A percentile compares a stretch with the other conserved stretches of the same genome.
Conservation (phyloP, 1,284 basidiomycete species). For the Tylopilus orsonianus region DNA sequence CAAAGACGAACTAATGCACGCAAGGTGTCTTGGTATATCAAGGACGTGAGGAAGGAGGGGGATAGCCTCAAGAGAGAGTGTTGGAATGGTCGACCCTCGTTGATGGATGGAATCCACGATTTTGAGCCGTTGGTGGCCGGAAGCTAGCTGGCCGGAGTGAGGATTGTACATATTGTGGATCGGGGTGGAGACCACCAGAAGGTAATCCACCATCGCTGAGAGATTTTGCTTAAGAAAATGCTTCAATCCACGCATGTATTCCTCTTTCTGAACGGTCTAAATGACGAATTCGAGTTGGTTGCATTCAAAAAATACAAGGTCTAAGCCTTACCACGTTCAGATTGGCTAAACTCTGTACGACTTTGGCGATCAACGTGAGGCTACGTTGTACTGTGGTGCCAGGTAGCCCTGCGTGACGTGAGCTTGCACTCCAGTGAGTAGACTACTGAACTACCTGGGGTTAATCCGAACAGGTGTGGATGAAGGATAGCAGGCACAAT, state of each 20-base stretch:
- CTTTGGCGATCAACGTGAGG: constrained; percentile 75
- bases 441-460: constrained; percentile 51
- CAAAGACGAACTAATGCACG: constrained; percentile 70
- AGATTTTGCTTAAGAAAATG: constrained; percentile 61
- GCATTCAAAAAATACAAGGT: neutral
- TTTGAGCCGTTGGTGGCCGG: constrained; percentile 51
- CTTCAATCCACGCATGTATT: constrained; percentile 69
- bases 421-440: constrained; percentile 4
- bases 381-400: constrained; percentile 65
- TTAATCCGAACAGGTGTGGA: constrained; percentile 75
- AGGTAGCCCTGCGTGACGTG: constrained; percentile 54
- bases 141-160: constrained; percentile 32
- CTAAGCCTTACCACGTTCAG: constrained; percentile 58
- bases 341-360: constrained; percentile 78
- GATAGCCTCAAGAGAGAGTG: constrained; percentile 66
- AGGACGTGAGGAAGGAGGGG: constrained; percentile 67
- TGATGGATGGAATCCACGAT: constrained; percentile 56
- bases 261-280: constrained; percentile 66
- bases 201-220: constrained; percentile 73
- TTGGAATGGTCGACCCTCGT: constrained; percentile 50
- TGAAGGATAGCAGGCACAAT: constrained; percentile 79
- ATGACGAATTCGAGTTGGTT: constrained; percentile 7
- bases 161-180: constrained; percentile 35
- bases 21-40: constrained; percentile 71
- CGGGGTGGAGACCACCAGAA: constrained; percentile 65